Base-by-base conservation (phyloP, 345 rosid genomes). In the Gossypium rotundifolium region DNA sequence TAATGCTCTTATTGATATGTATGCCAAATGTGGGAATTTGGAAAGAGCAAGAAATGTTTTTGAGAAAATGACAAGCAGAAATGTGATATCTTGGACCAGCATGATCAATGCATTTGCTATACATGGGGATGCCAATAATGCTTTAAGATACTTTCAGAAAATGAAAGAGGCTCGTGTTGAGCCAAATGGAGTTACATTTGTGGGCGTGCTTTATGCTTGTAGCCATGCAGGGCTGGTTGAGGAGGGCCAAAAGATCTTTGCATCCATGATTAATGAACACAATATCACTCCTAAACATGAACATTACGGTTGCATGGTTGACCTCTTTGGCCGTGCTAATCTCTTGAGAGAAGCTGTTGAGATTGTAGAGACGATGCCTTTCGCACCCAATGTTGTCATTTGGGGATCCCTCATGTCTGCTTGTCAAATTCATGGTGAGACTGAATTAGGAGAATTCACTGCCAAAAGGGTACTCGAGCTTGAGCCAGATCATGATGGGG, bases 371-470 rank as follows among this genome's bases (percentile, higher is more conserved):
- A 82, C 83, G 63, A 86, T 89, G 90, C 89, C 89, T 18, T 52
- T 87, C 49, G 82, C 73, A 74, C 78, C 91, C 79, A 88, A 87
- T 49, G 79, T 79, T 13, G 80, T 87, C 80, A 87, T 90, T 10
- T 90, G 91, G 90, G 87, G 89, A 71, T 87, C 95, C n/a, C 42
- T 90, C 49, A 86, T 90, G 87, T 88, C 90, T 70, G 88, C 91
- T 44, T 87, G 88, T 79, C 80, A 74, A 70, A 70, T 87, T 68
- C 88, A 93, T 2, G 80, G 84, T 2, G 84, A 85, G 46, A 74
- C 77, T 4, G 87, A 86, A 71, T 77, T 93, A 76, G 98, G 89
- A 44, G 86, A 89, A 80, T 74, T 65, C 59, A 87, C 85, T 6
- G 93, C 96, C 60, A 84, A 79, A 76, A 82, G 71, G 54, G 77